Base-by-base conservation (phyloP, 2,329 filamentous ascomycete genomes). In the Achaetomium macrosporum region DNA sequence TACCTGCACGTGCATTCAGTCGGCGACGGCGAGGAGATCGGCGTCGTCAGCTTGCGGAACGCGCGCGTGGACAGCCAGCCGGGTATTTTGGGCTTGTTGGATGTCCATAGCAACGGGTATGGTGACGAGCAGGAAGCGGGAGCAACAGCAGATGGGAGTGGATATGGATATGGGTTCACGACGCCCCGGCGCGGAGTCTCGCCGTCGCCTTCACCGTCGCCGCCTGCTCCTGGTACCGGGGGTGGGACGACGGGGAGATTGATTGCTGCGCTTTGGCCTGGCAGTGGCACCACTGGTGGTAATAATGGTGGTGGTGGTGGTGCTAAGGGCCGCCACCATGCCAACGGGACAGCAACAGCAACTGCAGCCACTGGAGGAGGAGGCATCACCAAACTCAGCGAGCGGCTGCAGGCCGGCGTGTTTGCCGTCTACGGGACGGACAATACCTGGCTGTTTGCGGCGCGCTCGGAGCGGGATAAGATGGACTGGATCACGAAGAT, bases 401-500 rank as follows among this genome's bases (percentile, higher is more conserved):
- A 81, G 64, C 69, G 82, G 69, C 73, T 78, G 68, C 79, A 82
- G 63, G 78, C 83, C 4, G 86, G 87, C 59, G 88, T 97, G 39
- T 99, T 96, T 76, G 93, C 93, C 12, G 82, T 99, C 47, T 99
- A 97, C 66, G 92, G 89, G 40, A 88, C 87, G 55, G 87, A 93
- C 68, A 96, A 96, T 69, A 96, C 91, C 31, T 99, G 91, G 81
- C 76, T 99, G 39, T 97, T 99, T 69, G 89, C 90, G 13, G 88
- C 90, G 20, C 79, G 90, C 54, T 92, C 84, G 63, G 92, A 96
- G 73, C 80, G 85, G 45, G 91, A 96, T 69, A 96, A 96, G 76
- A 85, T 91, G 62, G 93, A 97, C 68, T 99, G 93, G 93, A 96
- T 99, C 62, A 81, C 95, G 69, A 86, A 87, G 64, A 90, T 99